Base-by-base conservation (phyloP, 2,329 filamentous ascomycete genomes). In the Graphium sp. region DNA sequence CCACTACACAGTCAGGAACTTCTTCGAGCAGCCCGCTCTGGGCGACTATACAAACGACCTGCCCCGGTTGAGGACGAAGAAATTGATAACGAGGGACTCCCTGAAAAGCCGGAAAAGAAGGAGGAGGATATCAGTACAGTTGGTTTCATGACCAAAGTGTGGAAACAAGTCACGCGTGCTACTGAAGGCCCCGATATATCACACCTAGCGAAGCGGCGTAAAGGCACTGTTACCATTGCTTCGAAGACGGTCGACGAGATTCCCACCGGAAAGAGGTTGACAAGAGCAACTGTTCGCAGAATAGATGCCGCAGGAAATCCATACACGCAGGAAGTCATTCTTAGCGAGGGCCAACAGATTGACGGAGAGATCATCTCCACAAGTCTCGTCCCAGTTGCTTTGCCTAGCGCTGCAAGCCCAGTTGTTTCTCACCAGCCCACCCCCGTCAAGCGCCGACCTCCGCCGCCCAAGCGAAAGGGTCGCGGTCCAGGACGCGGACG, bases 1-100 rank as follows among this genome's bases (percentile, higher is more conserved):
- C 68, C 80, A 0, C 66, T 75, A 2, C 78, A 84, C 47, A 87
- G 77, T 30, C 80, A 89, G 43, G 80, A 85, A 37, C 63, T 94
- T 5, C 61, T 94, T 10, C 74, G 80, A 32, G 78, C 80, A 21
- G 82, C 83, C 26, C 70, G 85, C 34, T 81, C 80, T 13, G 80
- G 80, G 5, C 66, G 67, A 30, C 58, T 82, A 9, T 83, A 79
- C 42, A 85, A 91, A 48, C 68, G 76, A 11, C 72, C 74, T 18
- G 62, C 65, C 9, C 67, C 74, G 0, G 43, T 47, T 4, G 69
- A 75, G 32, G 69, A 75, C 30, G 70, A 74, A 23, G 68, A 74
- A 21, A 66, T 73, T 24, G 67, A 74, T 10, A 42, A 45, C 10
- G 65, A 71, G 24, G 47, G 47, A 11, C 36, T 48, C 6, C 41